Percentiles rank a stretch among this genome's conserved stretches.
Evolutionary conservation across 2,329 filamentous ascomycete genomes (phyloP).

Genomic region (Ploettnerulaceae sp.): DNA sequence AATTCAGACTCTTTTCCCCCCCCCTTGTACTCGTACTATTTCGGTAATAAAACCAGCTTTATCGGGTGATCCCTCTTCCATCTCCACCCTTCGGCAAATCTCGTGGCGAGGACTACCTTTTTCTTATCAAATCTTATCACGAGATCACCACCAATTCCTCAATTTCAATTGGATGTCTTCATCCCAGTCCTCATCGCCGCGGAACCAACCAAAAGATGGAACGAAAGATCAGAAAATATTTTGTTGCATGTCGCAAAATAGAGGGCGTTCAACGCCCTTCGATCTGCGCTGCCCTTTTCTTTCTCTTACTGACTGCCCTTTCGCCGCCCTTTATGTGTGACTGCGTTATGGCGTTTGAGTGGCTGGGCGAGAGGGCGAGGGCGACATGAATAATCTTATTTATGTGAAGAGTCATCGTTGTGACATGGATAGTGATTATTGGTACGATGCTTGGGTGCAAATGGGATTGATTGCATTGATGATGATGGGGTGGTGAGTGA

Average conservation of each 20-base stretch:
- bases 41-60: too few relatives aligned
- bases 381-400: neutral
- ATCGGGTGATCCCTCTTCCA: neutral
- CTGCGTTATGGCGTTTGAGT: neutral
- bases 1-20: too few relatives aligned
- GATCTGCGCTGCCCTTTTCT: neutral
- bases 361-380: neutral
- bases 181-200: too few relatives aligned
- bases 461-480: too few relatives aligned
- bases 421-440: too few relatives aligned
- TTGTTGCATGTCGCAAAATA: slow-evolving; percentile 21
- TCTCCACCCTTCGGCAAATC: neutral
- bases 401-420: too few relatives aligned
- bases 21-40: too few relatives aligned
- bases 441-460: too few relatives aligned
- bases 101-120: neutral
- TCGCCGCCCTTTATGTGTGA: neutral
- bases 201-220: too few relatives aligned
- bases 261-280: slow-evolving; percentile 10
- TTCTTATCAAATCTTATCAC: too few relatives aligned
- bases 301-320: too few relatives aligned
- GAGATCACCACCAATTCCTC: neutral
- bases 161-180: neutral
- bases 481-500: too few relatives aligned
- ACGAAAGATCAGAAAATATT: neutral